Conservation (phyloP, 208 protist species). For the Acanthamoeba healyi region DNA sequence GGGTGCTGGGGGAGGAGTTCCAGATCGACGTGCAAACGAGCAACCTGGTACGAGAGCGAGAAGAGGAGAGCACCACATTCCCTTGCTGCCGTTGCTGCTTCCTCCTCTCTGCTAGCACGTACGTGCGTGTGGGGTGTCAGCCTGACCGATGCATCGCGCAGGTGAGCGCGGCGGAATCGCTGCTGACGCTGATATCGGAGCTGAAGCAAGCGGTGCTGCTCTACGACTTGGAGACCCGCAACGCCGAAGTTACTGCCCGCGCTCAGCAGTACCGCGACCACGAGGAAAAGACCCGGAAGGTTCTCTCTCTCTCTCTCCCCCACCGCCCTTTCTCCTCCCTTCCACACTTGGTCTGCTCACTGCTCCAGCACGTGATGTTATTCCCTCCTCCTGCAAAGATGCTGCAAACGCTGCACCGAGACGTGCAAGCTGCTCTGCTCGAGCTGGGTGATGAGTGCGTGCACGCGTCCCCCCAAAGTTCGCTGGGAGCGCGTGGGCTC, state of each 20-base stretch:
- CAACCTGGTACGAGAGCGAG: constrained; percentile 50
- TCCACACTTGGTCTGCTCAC: no score
- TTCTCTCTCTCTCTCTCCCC: not conserved
- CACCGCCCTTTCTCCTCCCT: no score
- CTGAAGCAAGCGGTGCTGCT: constrained; percentile 72
- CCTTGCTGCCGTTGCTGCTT: not conserved
- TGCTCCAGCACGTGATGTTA: not conserved
- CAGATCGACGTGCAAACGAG: constrained; percentile 40
- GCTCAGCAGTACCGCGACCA: not conserved
- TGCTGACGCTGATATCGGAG: constrained; percentile 55
- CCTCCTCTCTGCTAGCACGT: not conserved
- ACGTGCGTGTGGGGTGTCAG: no score
- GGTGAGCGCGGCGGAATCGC: constrained; percentile 31
- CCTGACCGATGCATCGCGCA: no score
- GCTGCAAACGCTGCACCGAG: not conserved
- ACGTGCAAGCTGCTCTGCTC: not conserved
- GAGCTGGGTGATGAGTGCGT: not conserved
- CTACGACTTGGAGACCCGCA: constrained; percentile 20
- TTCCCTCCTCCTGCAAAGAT: not conserved
- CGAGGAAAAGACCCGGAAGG: not conserved
- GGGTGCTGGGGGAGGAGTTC: constrained; percentile 15
- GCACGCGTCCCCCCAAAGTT: no score
- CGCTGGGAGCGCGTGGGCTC: no score
- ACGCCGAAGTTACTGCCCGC: constrained; percentile 7
- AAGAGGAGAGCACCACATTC: no score